Percentiles rank a stretch among this genome's conserved stretches.
These are phyloP conservation scores for Yamadazyma jaroonii DNA, from an alignment of 1,139 yeast species.

Conservation along the genomic window DNA sequence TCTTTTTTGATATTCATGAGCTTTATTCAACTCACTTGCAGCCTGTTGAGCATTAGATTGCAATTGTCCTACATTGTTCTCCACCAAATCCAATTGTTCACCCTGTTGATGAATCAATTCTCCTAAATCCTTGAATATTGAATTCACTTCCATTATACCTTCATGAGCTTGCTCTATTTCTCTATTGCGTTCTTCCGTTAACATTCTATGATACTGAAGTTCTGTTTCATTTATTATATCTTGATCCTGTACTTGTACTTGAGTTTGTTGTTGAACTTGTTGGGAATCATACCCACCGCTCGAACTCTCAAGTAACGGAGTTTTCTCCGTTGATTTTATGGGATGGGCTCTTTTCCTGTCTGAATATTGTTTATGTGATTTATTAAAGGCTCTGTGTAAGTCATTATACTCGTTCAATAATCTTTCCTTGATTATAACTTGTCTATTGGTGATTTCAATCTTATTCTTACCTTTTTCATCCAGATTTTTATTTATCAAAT, in stretches of 20 bases:
- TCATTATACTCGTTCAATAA: conserved; percentile 36
- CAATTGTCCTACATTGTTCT: conserved; percentile 67
- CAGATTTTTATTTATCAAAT: conserved; percentile 32
- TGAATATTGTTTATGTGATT: conserved; percentile 24
- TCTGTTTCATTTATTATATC: conserved; percentile 55
- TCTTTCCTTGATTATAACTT: conserved; percentile 40
- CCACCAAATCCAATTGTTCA: conserved; percentile 76
- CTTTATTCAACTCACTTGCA: conserved; percentile 63
- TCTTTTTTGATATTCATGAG: conserved; percentile 69
- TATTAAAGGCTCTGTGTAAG: conserved; percentile 34
- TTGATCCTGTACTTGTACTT: conserved; percentile 34
- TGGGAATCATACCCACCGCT: conserved; percentile 12
- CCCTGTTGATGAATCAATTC: conserved; percentile 81
- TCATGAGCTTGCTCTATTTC: conserved; percentile 72
- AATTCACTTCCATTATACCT: conserved; percentile 80
- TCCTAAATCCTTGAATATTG: conserved; percentile 80
- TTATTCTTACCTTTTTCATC: conserved; percentile 12
- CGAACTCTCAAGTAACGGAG: conserved; percentile 24
- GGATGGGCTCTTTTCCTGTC: conserved; percentile 32
- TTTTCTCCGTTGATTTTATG: conserved; percentile 21
- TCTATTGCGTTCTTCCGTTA: conserved; percentile 70
- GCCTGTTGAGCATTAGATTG: conserved; percentile 73
- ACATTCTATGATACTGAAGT: conserved; percentile 65
- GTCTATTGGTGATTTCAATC: conserved; percentile 31
- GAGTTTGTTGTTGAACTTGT: conserved; percentile 26